Evolutionary conservation across 345 rosid genomes (phyloP), one percentile per base, ranked within the genome.

Genomic region (Dipteronia sinensis): DNA sequence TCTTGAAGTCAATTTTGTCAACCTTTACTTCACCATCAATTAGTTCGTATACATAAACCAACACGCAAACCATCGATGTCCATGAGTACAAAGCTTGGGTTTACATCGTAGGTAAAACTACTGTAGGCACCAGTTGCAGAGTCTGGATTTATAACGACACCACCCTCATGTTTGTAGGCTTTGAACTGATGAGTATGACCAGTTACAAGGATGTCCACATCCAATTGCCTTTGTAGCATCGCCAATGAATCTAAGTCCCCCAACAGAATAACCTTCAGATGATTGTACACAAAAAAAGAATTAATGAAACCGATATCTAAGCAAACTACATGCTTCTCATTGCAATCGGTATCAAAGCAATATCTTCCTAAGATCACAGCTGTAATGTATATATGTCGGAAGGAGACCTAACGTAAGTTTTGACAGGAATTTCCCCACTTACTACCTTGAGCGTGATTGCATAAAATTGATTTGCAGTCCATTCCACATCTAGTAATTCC

Each of bases 41-140:
- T 72, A 79, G 72, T 73, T 83, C 82, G 5, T 79, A 83, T 22
- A 79, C 85, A 44, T 82, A 82, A 5, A 85, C 27, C 85, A 0
- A 85, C 85, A 13, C 87, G 87, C 29, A 80, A 51, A 69, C 85
- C 85, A 72, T 85, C 87, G 0, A 85, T 82, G 80, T 85, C 87
- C 87, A 85, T 82, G 66, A 85, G 87, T 55, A 85, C 83, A 64
- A 82, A 82, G 80, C 85, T 82, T 22, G 87, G 87, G 61, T 82
- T 85, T 13, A 75, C 87, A 38, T 85, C 87, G 19, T 77, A 82
- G 56, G 83, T 85, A 49, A 85, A 29, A 77, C 80, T 80, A 78
- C 87, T 85, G 74, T 77, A 82, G 65, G 87, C 87, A 75, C 87
- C 87, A 5, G 87, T 85, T 10, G 87, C 85, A 15, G 87, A 85